These are phyloP conservation scores for Ramaria sp. DNA, from an alignment of 768 basidiomycete genomes.

Conservation along the genomic window DNA sequence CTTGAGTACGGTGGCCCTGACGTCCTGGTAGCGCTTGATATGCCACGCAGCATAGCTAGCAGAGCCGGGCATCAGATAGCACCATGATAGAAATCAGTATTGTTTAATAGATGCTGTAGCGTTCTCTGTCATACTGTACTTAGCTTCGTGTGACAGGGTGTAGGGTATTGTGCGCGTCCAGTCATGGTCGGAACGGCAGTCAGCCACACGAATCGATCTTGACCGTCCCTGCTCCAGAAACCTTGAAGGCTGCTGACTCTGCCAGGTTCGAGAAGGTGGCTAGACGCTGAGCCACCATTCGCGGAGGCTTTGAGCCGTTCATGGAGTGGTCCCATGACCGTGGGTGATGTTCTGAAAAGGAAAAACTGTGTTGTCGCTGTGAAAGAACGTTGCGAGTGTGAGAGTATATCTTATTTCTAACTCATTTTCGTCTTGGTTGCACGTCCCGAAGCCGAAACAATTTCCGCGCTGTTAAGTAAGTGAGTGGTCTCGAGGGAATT, in stretches of 20 bases:
- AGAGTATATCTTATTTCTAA: background rate
- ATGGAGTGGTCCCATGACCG: background rate
- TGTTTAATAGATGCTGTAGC: background rate
- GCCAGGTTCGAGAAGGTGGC: background rate
- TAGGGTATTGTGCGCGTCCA: background rate
- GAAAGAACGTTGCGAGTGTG: background rate
- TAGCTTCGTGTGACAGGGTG: background rate
- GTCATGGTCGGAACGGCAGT: background rate
- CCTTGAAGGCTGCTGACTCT: background rate
- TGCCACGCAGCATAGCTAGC: no score
- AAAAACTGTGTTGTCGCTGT: background rate
- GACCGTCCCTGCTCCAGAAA: background rate
- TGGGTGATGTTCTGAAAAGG: background rate
- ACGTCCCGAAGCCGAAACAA: background rate
- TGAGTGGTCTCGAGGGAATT: background rate
- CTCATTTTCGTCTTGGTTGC: background rate
- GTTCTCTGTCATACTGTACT: no score
- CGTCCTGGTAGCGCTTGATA: no score
- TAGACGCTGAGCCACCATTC: background rate
- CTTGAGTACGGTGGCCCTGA: no score
- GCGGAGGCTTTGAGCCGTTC: background rate
- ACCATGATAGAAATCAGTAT: background rate
- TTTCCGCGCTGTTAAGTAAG: background rate
- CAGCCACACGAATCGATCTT: background rate
- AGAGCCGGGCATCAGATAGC: no score